Base-by-base conservation (phyloP, 2,329 filamentous ascomycete species). In the Paecilomyces niveus region DNA sequence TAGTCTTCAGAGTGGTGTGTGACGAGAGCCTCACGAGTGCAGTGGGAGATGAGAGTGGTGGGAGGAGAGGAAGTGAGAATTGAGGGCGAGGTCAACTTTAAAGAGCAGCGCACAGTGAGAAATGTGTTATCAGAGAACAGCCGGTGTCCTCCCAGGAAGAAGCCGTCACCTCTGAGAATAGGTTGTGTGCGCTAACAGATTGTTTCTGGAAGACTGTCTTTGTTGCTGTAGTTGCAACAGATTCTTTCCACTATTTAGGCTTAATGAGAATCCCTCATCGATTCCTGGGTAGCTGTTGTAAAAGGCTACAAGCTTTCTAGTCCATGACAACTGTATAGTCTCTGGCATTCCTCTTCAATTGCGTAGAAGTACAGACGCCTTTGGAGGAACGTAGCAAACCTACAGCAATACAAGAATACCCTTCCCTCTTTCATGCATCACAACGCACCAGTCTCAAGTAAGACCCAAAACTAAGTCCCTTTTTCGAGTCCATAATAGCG, bases 31-130 rank as follows among this genome's bases (percentile, higher is more conserved):
- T 29, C 26, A 29, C 26, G 26, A 29, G 26, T 15, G 33, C 15
- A 58, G 54, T 13, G 50, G n/a, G 33, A 58, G 32, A 55, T 53
- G 56, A 24, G 56, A 54, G n/a, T 21, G 26, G 32, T 26, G 35
- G 51, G 26, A 53, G 24, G 39, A 22, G n/a, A 52, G 52, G 11
- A 22, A 26, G 33, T 11, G 24, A 32, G 22, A 13, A 35, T 32
- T 21, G 39, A 21, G 24, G 22, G 18, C 18, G 22, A 26, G 18
- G 29, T 26, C 4, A 52, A 29, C 32, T 26, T 18, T 39, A 45
- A 45, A 45, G 18, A 45, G 18, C 15, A 45, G 7, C 39, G 5
- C 39, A 45, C 39, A 45, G 15, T 51, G 32, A 56, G 29, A 2
- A 56, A 26, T 18, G 32, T 55, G 31, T n/a, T 39, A 11, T 15